Evolutionary conservation across 495 filamentous ascomycete genomes (phyloP), one percentile per base, ranked within the genome.

Genomic region (Penicillium cataractarum): DNA sequence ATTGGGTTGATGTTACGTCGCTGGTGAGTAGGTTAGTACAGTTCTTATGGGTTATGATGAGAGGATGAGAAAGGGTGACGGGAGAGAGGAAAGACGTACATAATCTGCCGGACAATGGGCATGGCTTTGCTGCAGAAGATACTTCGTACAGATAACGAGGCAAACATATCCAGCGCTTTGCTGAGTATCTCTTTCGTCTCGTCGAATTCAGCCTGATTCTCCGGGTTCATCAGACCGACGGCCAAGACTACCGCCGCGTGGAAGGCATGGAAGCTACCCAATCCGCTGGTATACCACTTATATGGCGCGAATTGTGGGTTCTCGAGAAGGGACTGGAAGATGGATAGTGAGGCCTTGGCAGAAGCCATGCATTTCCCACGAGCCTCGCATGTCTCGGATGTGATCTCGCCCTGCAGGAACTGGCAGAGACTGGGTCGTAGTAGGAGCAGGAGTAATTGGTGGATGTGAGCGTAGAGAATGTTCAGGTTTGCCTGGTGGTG

Each of bases 371-470:
- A 82, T 55, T 79, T 78, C 9, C 67, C 74, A 35, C 79, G 69
- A 27, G 78, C 66, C 1, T 74, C 65, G 58, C 69, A 73, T 0
- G 75, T 78, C 55, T 80, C 76, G 1, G 72, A 62, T n/a, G 78
- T 78, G 27, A 76, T 70, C n/a, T 77, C 75, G 40, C 75, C 74
- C 42, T 80, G 74, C 9, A 79, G 53, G 33, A 75, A 78, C 26
- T 73, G 73, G 37, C 76, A 79, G 1, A 82, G 73, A 19, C 59
- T 70, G 1, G 81, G 79, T 3, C 79, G 78, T 27, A 79, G 73
- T 8, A 82, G 74, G 8, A 83, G 77, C 4, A 83, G 74, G 55
- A 78, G 71, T 0, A 82, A 69, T 57, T 83, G 81, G 54, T 83
- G 78, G 42, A 80, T 74, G 54, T 81, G 76, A 58, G 74, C 74